Conservation (phyloP, 164 flowering plant species). For the Vitis rupestris region DNA sequence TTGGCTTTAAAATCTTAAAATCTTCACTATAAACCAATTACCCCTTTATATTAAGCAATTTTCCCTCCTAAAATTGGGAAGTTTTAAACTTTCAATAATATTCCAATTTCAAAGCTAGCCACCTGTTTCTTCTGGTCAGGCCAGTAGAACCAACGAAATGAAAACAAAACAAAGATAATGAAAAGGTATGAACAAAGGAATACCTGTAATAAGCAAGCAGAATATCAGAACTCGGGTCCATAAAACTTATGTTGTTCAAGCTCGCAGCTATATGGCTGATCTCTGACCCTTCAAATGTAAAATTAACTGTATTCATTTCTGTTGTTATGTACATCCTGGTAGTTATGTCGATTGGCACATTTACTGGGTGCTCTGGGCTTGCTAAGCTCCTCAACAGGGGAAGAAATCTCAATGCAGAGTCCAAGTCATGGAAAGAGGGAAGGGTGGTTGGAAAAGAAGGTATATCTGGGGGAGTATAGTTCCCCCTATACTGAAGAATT, state of each 20-base stretch:
- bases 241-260: constrained; percentile 33
- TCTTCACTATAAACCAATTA: too few relatives aligned
- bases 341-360: constrained; percentile 17
- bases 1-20: too few relatives aligned
- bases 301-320: constrained; percentile 12
- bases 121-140: too few relatives aligned
- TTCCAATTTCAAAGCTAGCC: too few relatives aligned
- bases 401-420: constrained; percentile 15
- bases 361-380: constrained; percentile 13
- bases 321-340: neutral
- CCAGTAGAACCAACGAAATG: too few relatives aligned
- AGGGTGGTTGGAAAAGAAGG: constrained; percentile 11
- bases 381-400: constrained; percentile 19
- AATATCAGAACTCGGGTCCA: constrained; percentile 6
- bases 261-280: constrained; percentile 17
- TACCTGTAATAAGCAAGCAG: constrained; percentile 27
- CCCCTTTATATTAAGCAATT: neutral
- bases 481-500: constrained; percentile 23
- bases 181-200: neutral
- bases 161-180: neutral
- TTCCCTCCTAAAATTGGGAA: too few relatives aligned
- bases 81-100: too few relatives aligned
- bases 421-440: constrained; percentile 11
- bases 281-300: constrained; percentile 17
- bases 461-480: neutral